A percentile compares a stretch with the other conserved stretches of the same genome.
These are phyloP conservation scores for Cyclospora cayetanensis DNA, from an alignment of 169 alveolate species.

Conservation along the genomic window DNA sequence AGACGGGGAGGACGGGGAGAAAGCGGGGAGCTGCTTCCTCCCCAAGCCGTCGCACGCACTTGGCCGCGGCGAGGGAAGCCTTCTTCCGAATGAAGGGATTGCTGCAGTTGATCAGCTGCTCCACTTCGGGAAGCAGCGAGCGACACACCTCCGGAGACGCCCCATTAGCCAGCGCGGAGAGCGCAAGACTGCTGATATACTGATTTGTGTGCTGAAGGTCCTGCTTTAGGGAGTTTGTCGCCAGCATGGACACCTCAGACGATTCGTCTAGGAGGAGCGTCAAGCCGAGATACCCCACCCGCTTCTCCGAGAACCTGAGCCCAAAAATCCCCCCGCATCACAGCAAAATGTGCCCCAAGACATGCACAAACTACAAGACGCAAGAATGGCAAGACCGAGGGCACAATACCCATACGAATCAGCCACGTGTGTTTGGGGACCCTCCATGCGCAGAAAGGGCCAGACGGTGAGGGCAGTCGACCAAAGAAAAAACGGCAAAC, in stretches of 20 bases:
- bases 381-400: no score
- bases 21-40: conserved; percentile 87
- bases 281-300: conserved; percentile 97
- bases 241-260: conserved; percentile 97
- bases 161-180: conserved; percentile 97
- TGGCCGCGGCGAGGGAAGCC: conserved; percentile 93
- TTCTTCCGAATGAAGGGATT: conserved; percentile 96
- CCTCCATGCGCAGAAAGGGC: no score
- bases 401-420: no score
- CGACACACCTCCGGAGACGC: conserved; percentile 97
- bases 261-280: conserved; percentile 97
- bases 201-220: conserved; percentile 95
- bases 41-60: conserved; percentile 60
- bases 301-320: conserved; percentile 88
- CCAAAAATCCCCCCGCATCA: no score
- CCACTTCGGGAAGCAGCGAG: conserved; percentile 82
- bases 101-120: conserved; percentile 90
- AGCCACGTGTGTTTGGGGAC: no score
- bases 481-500: no score
- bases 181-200: conserved; percentile 97
- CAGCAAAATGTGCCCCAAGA: no score
- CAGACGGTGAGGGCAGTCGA: no score
- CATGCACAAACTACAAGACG: no score
- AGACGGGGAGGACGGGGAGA: conserved; percentile 85
- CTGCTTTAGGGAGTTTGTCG: conserved; percentile 97